Conservation (phyloP, 768 basidiomycete species). For the Naganishia vaughanmartiniae region DNA sequence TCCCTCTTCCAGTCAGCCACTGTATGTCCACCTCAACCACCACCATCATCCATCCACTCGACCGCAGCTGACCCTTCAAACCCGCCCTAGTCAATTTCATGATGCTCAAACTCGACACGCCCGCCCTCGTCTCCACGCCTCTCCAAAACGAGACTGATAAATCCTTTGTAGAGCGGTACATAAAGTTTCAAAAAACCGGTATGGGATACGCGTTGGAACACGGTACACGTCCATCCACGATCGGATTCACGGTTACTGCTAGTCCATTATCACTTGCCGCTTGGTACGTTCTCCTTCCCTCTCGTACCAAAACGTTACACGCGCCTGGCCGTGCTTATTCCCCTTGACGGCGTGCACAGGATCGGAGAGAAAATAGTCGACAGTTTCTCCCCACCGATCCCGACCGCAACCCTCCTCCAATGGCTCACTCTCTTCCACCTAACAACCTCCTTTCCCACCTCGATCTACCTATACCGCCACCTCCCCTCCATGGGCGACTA, state of each 20-base stretch:
- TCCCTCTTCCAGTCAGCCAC: slow-evolving; percentile 19
- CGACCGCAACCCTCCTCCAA: slow-evolving; percentile 40
- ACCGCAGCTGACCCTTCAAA: neutral
- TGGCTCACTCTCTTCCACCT: slow-evolving; percentile 48
- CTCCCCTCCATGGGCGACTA: slow-evolving; percentile 8
- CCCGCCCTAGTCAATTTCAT: slow-evolving; percentile 31
- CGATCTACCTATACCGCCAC: slow-evolving; percentile 45
- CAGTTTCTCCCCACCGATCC: slow-evolving; percentile 43
- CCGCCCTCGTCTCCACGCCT: slow-evolving; percentile 24
- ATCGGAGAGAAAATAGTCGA: slow-evolving; percentile 50
- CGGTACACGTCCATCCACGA: slow-evolving; percentile 39
- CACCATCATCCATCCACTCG: neutral
- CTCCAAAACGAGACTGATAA: slow-evolving; percentile 21
- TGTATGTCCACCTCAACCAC: neutral
- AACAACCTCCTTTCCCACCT: slow-evolving; percentile 40
- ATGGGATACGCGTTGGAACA: slow-evolving; percentile 41
- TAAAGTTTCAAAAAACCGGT: slow-evolving; percentile 27
- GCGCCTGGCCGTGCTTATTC: neutral
- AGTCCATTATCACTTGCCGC: slow-evolving; percentile 43
- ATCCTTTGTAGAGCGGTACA: neutral
- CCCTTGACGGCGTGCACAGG: slow-evolving; percentile 33
- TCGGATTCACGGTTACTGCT: slow-evolving; percentile 40
- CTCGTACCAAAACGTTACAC: neutral
- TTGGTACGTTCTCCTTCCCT: slow-evolving; percentile 35
- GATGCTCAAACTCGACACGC: slow-evolving; percentile 24